Conservation (phyloP, 129 eudicot species). For the Mikania micrantha region DNA sequence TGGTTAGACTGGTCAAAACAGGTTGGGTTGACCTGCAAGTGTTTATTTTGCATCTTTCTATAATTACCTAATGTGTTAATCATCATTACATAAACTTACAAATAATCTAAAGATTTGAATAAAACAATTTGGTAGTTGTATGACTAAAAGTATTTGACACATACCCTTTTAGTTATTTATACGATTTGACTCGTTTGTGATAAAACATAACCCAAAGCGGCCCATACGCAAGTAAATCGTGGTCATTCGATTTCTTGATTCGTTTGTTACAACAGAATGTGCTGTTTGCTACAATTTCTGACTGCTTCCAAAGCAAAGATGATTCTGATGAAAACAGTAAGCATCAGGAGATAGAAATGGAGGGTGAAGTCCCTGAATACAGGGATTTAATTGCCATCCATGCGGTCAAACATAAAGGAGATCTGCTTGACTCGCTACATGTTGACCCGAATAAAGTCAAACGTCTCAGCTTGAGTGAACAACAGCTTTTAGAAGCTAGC, state of each 20-base stretch:
- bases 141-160: not conserved
- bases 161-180: not conserved
- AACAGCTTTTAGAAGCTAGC: slow-evolving; percentile 38
- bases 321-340: slow-evolving; percentile 27
- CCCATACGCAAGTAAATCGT: not conserved
- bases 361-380: slow-evolving; percentile 34
- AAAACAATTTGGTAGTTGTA: not conserved
- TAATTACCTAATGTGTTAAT: not conserved
- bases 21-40: not conserved
- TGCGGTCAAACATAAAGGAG: slow-evolving; percentile 37
- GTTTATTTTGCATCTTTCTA: not conserved
- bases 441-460: slow-evolving; percentile 29
- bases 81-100: not conserved
- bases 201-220: not conserved
- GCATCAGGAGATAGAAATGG: slow-evolving; percentile 22
- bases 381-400: slow-evolving; percentile 37
- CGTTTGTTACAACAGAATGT: slow-evolving; percentile 13
- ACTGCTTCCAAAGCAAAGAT: slow-evolving; percentile 28
- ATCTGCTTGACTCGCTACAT: slow-evolving; percentile 18
- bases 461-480: slow-evolving; percentile 54
- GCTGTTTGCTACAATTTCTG: not conserved
- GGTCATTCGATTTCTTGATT: slow-evolving; percentile 11
- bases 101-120: not conserved
- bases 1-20: not conserved
- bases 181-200: not conserved